phyloP scores from a whole-genome alignment of 2,329 filamentous ascomycete genomes.

The Dactylellina haptotyla region DNA sequence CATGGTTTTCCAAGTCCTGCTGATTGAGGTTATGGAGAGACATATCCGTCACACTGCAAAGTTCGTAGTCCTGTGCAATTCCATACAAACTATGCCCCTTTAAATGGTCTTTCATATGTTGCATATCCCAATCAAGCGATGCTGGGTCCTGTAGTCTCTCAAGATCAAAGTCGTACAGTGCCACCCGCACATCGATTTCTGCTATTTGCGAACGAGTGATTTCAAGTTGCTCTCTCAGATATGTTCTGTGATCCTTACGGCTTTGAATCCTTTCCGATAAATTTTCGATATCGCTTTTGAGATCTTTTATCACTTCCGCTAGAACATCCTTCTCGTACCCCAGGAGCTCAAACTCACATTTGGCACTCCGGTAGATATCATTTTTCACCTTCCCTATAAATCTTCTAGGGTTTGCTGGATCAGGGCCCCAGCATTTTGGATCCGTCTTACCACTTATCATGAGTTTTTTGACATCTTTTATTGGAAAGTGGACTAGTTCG shows the following conservation, averaged over 20 bases:
- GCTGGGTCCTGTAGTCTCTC: not conserved
- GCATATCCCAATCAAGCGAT: slow-evolving; percentile 3
- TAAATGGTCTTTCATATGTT: not conserved
- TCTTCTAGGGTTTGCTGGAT: not conserved
- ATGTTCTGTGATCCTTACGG: not conserved
- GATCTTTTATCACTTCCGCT: not conserved
- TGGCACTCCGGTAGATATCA: slow-evolving; percentile 3
- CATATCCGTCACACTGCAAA: not conserved
- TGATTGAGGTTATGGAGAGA: not conserved
- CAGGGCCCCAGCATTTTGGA: not conserved
- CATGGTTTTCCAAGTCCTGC: not conserved
- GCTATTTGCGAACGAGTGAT: not conserved
- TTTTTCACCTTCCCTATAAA: slow-evolving; percentile 7
- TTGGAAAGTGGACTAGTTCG: not conserved
- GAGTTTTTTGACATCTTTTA: not conserved
- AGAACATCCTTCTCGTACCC: slow-evolving; percentile 7
- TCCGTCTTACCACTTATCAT: slow-evolving; percentile 3
- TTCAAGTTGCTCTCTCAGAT: not conserved
- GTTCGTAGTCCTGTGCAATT: slow-evolving; percentile 4
- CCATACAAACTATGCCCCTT: slow-evolving; percentile 2
- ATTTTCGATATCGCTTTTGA: not conserved
- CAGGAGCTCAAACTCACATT: slow-evolving; percentile 3
- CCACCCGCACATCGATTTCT: not conserved
- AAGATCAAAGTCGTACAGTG: not conserved
- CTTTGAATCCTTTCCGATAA: not conserved